phyloP scores from a whole-genome alignment of 2,329 filamentous ascomycete genomes.

The Colletotrichum trifolii region DNA sequence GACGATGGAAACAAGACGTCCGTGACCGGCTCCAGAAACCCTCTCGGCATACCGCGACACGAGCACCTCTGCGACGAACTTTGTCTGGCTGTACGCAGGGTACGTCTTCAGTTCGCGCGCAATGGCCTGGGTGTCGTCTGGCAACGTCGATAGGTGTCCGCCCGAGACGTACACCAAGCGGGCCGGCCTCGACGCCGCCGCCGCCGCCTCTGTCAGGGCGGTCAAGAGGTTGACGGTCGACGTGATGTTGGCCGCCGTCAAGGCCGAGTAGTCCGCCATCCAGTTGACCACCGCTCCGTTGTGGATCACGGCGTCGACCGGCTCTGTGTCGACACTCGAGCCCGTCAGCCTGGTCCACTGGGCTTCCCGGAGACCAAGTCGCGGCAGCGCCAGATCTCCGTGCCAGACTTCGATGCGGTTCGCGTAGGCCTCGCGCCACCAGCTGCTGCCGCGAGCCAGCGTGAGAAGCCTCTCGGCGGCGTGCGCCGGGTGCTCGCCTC shows the following conservation, averaged over 20 bases:
- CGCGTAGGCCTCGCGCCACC: slow-evolving; percentile 35
- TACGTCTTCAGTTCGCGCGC: slow-evolving; percentile 13
- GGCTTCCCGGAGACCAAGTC: slow-evolving; percentile 8
- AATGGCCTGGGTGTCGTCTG: slow-evolving; percentile 5
- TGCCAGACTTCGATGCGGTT: slow-evolving; percentile 29
- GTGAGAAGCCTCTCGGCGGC: slow-evolving; percentile 34
- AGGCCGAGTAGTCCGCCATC: slow-evolving; percentile 22
- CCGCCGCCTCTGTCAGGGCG: background rate
- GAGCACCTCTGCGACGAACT: slow-evolving; percentile 39
- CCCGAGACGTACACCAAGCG: slow-evolving; percentile 26
- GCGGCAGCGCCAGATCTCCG: slow-evolving; percentile 18
- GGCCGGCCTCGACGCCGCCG: background rate
- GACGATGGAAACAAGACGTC: slow-evolving; percentile 29
- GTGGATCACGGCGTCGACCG: slow-evolving; percentile 22
- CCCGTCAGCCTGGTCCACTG: slow-evolving; percentile 24
- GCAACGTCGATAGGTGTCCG: slow-evolving; percentile 25
- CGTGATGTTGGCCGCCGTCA: slow-evolving; percentile 19
- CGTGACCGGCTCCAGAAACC: background rate
- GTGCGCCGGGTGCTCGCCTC: slow-evolving; percentile 23
- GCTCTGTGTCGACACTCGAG: background rate
- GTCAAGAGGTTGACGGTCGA: slow-evolving; percentile 24
- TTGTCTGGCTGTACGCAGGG: slow-evolving; percentile 39
- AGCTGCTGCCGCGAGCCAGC: slow-evolving; percentile 28
- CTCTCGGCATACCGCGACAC: slow-evolving; percentile 25
- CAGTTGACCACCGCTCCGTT: slow-evolving; percentile 35